Evolutionary conservation across 2,329 filamentous ascomycete genomes (phyloP), one percentile per base, ranked within the genome.

Genomic region (Colletotrichum sansevieriae): DNA sequence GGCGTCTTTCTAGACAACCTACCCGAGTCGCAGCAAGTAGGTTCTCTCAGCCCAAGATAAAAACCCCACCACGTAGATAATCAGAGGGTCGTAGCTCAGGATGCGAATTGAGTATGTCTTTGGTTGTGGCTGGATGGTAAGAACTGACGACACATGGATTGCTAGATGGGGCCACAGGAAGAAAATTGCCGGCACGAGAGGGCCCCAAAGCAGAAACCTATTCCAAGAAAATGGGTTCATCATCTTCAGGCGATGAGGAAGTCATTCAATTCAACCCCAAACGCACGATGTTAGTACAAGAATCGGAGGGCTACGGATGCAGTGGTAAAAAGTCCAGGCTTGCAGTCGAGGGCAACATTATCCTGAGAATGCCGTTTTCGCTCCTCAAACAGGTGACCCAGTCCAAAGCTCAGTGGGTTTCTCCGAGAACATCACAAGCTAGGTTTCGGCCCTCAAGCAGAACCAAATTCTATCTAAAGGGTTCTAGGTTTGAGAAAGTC

Each of bases 41-140:
- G 15, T 20, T 3, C 37, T 41, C 18, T 65, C 62, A 8, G 44
- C 62, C 62, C 62, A 65, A 10, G 62, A 65, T 1, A 65, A n/a
- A 9, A 59, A 60, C 1, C 55, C 54, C 12, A 65, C 54, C 13
- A 65, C 13, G 10, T 65, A 65, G 11, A 65, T 60, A 0, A 65
- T 60, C 20, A 65, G 55, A 9, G 62, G 62, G 3, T 65, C 62
- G 18, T 65, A 65, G 8, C 54, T 59, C 6, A 57, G 25, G 2
- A 57, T 57, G 0, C 51, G 41, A 2, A 63, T 63, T 4, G 59
- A 63, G 12, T 63, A 63, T 0, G 59, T 44, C 37, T 55, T 63
- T 6, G 59, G 59, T 1, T 35, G 3, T 1, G 59, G 59, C 49
- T 63, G 35, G 10, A 63, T 7, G 10, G 37, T 9, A 4, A 63